A percentile compares a stretch with the other conserved stretches of the same genome.
Evolutionary conservation across 1,284 basidiomycete species (phyloP).

Genomic region (Trichosporon sp.): DNA sequence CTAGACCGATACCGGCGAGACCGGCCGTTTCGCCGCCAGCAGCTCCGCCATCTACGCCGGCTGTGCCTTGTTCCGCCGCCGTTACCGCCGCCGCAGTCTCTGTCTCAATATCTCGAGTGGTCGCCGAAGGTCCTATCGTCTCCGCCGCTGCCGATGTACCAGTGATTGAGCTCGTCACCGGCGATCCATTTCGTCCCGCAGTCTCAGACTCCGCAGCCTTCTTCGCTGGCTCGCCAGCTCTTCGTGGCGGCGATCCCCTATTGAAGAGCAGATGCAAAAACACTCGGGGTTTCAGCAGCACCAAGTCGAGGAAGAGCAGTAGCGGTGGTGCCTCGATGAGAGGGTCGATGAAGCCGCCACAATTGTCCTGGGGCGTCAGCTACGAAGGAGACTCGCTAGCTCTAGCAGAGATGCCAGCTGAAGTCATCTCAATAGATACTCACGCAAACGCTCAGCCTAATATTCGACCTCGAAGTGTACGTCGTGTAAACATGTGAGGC

Average conservation of each 20-base stretch:
- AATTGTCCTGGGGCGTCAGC: conserved; percentile 52
- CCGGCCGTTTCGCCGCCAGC: no score
- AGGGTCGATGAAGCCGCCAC: conserved; percentile 72
- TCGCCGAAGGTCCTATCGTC: no score
- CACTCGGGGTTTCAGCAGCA: conserved; percentile 78
- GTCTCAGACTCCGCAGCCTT: no score
- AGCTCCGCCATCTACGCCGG: no score
- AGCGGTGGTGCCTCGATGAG: conserved; percentile 81
- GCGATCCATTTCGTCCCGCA: no score
- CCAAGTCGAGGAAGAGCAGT: conserved; percentile 72
- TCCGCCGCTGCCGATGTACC: no score
- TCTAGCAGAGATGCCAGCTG: no score
- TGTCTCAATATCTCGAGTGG: no score
- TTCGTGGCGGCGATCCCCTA: conserved; percentile 58
- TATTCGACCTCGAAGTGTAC: conserved; percentile 74
- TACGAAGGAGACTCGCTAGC: background rate
- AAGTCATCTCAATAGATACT: conserved; percentile 28
- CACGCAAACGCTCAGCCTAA: conserved; percentile 73
- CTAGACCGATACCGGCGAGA: no score
- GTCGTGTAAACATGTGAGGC: conserved; percentile 71
- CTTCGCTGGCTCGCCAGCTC: conserved; percentile 15
- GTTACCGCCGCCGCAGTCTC: no score
- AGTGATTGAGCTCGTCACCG: no score
- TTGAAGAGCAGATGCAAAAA: conserved; percentile 89
- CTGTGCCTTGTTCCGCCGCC: no score